Conservation (phyloP, 1,284 basidiomycete genomes). For the Porogramme epimiltina region DNA sequence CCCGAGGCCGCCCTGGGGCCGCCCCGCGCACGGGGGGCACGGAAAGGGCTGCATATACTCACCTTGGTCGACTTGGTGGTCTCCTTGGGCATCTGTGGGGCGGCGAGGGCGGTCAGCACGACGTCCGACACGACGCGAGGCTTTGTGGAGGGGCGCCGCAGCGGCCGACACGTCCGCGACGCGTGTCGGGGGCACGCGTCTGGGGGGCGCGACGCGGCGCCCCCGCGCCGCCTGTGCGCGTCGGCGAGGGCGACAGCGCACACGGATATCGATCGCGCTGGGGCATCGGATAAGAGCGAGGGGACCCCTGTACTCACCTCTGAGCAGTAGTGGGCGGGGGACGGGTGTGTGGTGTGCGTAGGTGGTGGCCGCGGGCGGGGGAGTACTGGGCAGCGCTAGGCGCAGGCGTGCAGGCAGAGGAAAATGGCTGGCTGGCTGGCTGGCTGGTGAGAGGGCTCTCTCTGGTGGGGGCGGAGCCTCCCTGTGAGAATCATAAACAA, state of each 20-base stretch:
- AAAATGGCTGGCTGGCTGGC: constrained; percentile 27
- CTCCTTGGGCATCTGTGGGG: constrained; percentile 81
- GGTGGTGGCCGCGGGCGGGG: constrained; percentile 21
- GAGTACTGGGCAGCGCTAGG: constrained; percentile 24
- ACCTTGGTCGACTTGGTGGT: constrained; percentile 78
- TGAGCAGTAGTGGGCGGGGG: constrained; percentile 14
- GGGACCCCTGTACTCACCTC: constrained; percentile 21
- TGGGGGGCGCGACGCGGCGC: constrained; percentile 28
- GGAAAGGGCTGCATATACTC: constrained; percentile 28
- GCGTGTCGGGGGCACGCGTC: constrained; percentile 29
- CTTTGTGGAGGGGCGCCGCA: constrained; percentile 14
- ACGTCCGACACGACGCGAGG: constrained; percentile 33
- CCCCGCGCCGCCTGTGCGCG: constrained; percentile 10
- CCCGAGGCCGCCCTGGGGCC: neutral
- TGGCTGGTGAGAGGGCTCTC: constrained; percentile 29
- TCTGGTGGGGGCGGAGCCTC: constrained; percentile 25
- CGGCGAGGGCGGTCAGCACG: constrained; percentile 35
- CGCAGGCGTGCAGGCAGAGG: constrained; percentile 27
- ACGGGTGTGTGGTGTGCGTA: constrained; percentile 6
- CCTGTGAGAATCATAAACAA: constrained; percentile 27
- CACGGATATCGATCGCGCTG: constrained; percentile 23
- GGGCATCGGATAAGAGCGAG: constrained; percentile 23
- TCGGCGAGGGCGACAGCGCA: constrained; percentile 20
- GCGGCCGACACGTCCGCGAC: constrained; percentile 22
- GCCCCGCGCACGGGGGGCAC: constrained; percentile 1